phyloP scores from a whole-genome alignment of 352 stramenopile genomes.

The Plasmopara viticola region DNA sequence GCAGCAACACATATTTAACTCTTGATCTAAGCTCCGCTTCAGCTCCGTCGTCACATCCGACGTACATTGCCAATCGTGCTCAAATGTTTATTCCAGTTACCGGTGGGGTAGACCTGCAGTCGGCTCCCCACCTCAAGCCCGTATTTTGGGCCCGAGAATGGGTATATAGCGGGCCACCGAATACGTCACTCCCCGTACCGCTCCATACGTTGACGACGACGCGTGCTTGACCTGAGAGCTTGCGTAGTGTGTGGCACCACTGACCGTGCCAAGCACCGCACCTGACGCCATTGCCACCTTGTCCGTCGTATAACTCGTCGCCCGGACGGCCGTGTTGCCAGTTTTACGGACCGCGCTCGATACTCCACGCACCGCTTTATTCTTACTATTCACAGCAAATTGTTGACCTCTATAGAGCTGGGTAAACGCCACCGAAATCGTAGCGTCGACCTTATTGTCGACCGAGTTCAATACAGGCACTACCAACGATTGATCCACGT shows the following conservation, averaged over 20 bases:
- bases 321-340: slow-evolving; percentile 38
- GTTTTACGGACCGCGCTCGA: slow-evolving; percentile 34
- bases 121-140: slow-evolving; percentile 40
- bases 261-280: slow-evolving; percentile 30
- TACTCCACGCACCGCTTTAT: slow-evolving; percentile 38
- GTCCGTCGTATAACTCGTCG: slow-evolving; percentile 53
- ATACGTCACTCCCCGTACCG: slow-evolving; percentile 44
- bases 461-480: slow-evolving; percentile 50
- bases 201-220: slow-evolving; percentile 60
- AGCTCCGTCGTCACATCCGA: slow-evolving; percentile 14
- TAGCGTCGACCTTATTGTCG: slow-evolving; percentile 68
- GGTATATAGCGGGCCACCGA: slow-evolving; percentile 57
- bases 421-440: slow-evolving; percentile 55
- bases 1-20: slow-evolving; percentile 29
- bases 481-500: slow-evolving; percentile 52
- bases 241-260: slow-evolving; percentile 48
- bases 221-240: slow-evolving; percentile 53
- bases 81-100: slow-evolving; percentile 28
- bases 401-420: slow-evolving; percentile 62
- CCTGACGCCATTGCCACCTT: slow-evolving; percentile 24
- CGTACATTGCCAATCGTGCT: slow-evolving; percentile 11
- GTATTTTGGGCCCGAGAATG: slow-evolving; percentile 64
- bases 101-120: slow-evolving; percentile 32
- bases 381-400: slow-evolving; percentile 56
- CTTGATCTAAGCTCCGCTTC: slow-evolving; percentile 6